Conservation (phyloP, 768 basidiomycete genomes). For the Tulasnella calospora region DNA sequence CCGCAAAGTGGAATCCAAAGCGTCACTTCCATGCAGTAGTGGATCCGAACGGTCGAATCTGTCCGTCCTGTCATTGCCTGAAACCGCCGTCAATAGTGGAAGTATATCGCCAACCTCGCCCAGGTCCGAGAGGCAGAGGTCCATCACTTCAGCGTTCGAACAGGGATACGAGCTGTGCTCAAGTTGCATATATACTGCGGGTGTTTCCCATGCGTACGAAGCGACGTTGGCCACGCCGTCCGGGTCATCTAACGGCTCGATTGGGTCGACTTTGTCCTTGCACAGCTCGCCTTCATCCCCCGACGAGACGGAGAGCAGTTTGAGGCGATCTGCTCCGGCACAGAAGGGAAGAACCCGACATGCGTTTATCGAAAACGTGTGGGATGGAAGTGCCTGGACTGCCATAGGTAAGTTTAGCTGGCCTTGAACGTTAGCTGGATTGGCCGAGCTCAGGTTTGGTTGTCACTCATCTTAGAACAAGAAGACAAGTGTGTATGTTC, state of each 20-base stretch:
- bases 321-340: constrained; percentile 44
- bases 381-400: constrained; percentile 73
- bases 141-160: constrained; percentile 9
- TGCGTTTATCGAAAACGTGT: constrained; percentile 79
- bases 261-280: constrained; percentile 32
- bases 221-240: constrained; percentile 43
- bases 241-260: constrained; percentile 11
- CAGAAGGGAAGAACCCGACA: constrained; percentile 75
- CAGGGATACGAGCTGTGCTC: constrained; percentile 81
- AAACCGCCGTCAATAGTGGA: not conserved
- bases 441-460: not conserved
- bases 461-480: constrained; percentile 49
- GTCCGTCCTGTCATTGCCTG: constrained; percentile 16
- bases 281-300: constrained; percentile 35
- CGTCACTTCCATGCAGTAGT: constrained; percentile 10
- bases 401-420: constrained; percentile 59
- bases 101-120: constrained; percentile 3
- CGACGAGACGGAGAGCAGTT: constrained; percentile 1
- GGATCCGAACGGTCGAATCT: not conserved
- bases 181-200: constrained; percentile 69
- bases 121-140: constrained; percentile 23
- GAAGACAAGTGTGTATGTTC: constrained; percentile 73
- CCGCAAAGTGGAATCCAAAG: constrained; percentile 9
- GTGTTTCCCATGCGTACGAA: constrained; percentile 71
- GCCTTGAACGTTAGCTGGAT: not conserved